Evolutionary conservation across 2,329 filamentous ascomycete species (phyloP).

Genomic region (Tolypocladium paradoxum): DNA sequence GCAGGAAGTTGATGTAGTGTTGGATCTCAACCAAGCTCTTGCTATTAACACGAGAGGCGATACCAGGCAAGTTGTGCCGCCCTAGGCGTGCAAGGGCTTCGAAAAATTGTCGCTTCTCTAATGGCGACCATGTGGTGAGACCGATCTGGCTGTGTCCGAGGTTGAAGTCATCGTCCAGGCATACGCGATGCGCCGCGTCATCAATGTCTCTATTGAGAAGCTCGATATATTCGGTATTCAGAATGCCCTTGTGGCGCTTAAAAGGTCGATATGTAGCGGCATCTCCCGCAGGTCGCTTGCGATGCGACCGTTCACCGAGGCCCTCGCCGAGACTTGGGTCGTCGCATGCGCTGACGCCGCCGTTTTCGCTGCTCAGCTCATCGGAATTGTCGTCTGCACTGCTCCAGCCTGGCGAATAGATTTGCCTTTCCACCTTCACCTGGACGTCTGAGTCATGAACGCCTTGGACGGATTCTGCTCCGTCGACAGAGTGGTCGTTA

Average conservation of each 20-base stretch:
- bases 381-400: neutral
- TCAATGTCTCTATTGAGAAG: constrained; percentile 47
- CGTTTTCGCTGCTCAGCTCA: constrained; percentile 2
- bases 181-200: constrained; percentile 33
- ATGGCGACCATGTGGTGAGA: constrained; percentile 54
- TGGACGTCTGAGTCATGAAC: neutral
- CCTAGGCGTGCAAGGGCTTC: constrained; percentile 53
- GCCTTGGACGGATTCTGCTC: constrained; percentile 1
- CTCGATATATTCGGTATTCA: constrained; percentile 37
- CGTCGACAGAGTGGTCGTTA: constrained; percentile 7
- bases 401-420: neutral
- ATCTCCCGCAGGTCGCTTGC: constrained; percentile 19
- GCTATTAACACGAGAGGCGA: constrained; percentile 52
- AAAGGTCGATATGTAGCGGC: constrained; percentile 19
- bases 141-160: constrained; percentile 50
- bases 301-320: constrained; percentile 7
- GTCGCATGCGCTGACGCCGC: neutral
- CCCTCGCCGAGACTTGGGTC: neutral
- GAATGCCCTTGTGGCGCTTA: constrained; percentile 32
- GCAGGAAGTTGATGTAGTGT: constrained; percentile 56
- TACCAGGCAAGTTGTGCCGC: constrained; percentile 46
- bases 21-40: constrained; percentile 68
- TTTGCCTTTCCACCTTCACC: neutral
- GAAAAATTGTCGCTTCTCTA: constrained; percentile 65
- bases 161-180: constrained; percentile 17